These are phyloP conservation scores for Chionographis japonica DNA, from an alignment of 106 monocot species.

Conservation along the genomic window DNA sequence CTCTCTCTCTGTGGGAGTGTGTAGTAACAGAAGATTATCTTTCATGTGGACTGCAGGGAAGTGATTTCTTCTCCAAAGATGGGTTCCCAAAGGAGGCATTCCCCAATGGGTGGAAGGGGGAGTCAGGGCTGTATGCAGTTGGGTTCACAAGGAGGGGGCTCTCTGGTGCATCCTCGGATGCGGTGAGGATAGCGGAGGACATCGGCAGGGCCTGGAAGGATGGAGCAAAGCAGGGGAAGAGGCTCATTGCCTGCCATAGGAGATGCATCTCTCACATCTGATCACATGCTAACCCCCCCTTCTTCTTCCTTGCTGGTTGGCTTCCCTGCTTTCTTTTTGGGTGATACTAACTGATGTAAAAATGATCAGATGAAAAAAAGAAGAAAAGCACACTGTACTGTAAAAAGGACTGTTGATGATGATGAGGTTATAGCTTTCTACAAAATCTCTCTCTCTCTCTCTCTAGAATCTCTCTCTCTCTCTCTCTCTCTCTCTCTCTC, in stretches of 20 bases:
- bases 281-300: background rate
- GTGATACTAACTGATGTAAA: too few species aligned
- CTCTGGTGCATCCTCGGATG: constrained; percentile 28
- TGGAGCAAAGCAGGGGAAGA: background rate
- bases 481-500: too few species aligned
- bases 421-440: too few species aligned
- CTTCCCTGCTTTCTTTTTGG: too few species aligned
- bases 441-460: too few species aligned
- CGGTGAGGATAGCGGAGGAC: constrained; percentile 25
- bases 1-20: too few species aligned
- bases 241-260: background rate
- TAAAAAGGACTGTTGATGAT: too few species aligned
- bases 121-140: constrained; percentile 30
- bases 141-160: constrained; percentile 37
- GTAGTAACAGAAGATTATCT: too few species aligned
- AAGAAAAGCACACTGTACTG: too few species aligned
- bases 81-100: constrained; percentile 21
- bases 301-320: too few species aligned
- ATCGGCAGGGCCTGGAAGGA: constrained; percentile 11
- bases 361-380: too few species aligned
- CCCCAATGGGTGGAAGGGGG: constrained; percentile 29
- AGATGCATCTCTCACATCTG: background rate
- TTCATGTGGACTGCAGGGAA: constrained; percentile 6
- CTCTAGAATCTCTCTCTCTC: too few species aligned
- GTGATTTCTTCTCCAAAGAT: constrained; percentile 24